Evolutionary conservation across 768 basidiomycete genomes (phyloP), one percentile per base, ranked within the genome.

Genomic region (Tricholoma sp.): DNA sequence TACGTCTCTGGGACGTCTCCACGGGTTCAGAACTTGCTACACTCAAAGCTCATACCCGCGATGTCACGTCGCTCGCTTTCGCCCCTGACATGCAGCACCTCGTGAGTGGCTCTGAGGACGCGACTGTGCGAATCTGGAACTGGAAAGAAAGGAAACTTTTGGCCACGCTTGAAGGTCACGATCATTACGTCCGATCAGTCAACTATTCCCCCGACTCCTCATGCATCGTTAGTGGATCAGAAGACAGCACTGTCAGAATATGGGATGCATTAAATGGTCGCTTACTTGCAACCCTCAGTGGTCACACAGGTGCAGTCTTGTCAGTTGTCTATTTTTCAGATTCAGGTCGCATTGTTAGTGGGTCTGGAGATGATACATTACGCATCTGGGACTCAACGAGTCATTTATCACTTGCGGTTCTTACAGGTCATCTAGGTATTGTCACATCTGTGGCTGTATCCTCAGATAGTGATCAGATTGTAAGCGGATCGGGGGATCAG

Each of bases 161-260:
- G 16, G 54, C 54, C 18, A 59, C 37, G 5, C 54, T 59, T 27
- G 29, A 50, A 37, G 58, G 54, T 16, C 58, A 59, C 16, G 35
- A 59, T 27, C 53, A 55, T 50, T 55, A 59, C 31, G 54, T 59
- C 16, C 18, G 53, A n/a, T 55, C 58, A 16, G 58, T 59, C 9
- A 52, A 27, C 46, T 59, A 55, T 35, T 59, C 58, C 14, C 58
- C 50, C n/a, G 54, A 59, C 46, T 50, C 54, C 21, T 50, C 14
- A 1, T 29, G 53, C 14, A 39, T 59, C 19, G 41, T 59, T 22
- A 55, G 54, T 46, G 58, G 54, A 35, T 55, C 58, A 14, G 58
- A 55, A 45, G 58, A 59, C 45, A 59, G 58, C 49, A 59, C 58
- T 45, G 58, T 59, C 37, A 54, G 54, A n/a, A 55, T 59, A 31